Base-by-base conservation (phyloP, 306 rosid species). In the Mucuna pruriens region DNA sequence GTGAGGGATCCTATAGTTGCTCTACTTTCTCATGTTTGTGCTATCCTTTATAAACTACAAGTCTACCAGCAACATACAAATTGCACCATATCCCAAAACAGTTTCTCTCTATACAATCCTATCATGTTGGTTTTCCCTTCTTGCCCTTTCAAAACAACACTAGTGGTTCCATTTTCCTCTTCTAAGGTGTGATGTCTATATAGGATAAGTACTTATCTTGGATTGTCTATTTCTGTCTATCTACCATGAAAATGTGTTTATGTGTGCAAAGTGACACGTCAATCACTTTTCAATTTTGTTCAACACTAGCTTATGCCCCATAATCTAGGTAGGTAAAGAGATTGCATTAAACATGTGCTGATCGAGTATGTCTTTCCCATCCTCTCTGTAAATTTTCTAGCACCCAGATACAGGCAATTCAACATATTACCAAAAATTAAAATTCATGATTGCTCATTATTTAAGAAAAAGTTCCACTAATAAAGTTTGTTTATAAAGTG, bases 151-250 rank as follows among this genome's bases (percentile, higher is more conserved):
- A 33, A 38, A 29, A 26, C 9, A 67, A 68, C 7, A 10, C 17
- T 39, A 7, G 17, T 19, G 15, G 34, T 57, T 80, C 34, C 75
- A 7, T 29, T 45, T 73, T 49, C 1, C 11, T 23, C 19, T 72
- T 73, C 68, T 51, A 22, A 62, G 80, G 66, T 81, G 62, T 64
- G 39, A 46, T 81, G 75, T 81, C 80, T 26, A 25, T 20, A 26
- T 74, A 64, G 9, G 25, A 16, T n/a, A 64, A 16, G 29, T 63
- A 51, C 39, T 65, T 23, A 73, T 51, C 80, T 63, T 63, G 42
- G 74, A 33, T 22, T 7, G 33, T 80, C 46, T 49, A 3, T 64
- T 51, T 15, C 19, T 60, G 11, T 22, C 54, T 51, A 19, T 29
- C 80, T 62, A 36, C 66, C 44, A 58, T 79, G 74, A 22, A 48